Evolutionary conservation across 441 rosid genomes (phyloP).

Genomic region (Pelargonium australe): DNA sequence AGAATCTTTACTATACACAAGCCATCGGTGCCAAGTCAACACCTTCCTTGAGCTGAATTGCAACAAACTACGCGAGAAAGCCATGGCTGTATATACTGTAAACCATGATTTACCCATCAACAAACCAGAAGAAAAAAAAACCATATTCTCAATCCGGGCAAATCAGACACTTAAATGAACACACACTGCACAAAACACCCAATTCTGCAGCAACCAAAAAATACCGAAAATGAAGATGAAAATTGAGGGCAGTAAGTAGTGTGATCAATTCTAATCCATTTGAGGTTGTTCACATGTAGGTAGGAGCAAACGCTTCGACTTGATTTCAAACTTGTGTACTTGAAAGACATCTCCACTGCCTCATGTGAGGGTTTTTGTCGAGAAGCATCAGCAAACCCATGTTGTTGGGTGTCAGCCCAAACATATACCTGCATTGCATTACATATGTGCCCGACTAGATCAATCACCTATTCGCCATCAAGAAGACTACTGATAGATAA

Average conservation of each 20-base stretch:
- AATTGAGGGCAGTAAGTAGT: slow-evolving; percentile 18
- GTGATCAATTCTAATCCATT: slow-evolving; percentile 20
- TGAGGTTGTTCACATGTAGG: slow-evolving; percentile 18
- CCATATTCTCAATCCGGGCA: slow-evolving; percentile 23
- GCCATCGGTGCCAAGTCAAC: slow-evolving; percentile 22
- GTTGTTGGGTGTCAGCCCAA: slow-evolving; percentile 49
- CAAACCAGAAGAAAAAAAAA: slow-evolving; percentile 5
- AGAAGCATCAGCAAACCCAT: slow-evolving; percentile 71
- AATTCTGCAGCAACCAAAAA: slow-evolving; percentile 24
- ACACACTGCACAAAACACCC: slow-evolving; percentile 37
- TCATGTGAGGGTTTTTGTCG: slow-evolving; percentile 57
- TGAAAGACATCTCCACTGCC: slow-evolving; percentile 79
- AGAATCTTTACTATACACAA: slow-evolving; percentile 31
- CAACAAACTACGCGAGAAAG: slow-evolving; percentile 26
- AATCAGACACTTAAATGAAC: slow-evolving; percentile 21
- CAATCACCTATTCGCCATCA: background rate
- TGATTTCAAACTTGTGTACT: slow-evolving; percentile 58
- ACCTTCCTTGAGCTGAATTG: slow-evolving; percentile 24
- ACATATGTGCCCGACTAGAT: slow-evolving; percentile 11
- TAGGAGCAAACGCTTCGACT: slow-evolving; percentile 17
- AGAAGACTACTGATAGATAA: background rate
- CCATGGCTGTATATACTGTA: background rate
- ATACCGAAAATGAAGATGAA: slow-evolving; percentile 23
- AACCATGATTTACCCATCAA: slow-evolving; percentile 28
- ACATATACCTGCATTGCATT: slow-evolving; percentile 46